Conservation (phyloP, 1,284 basidiomycete species). For the Trichosporon sp. region DNA sequence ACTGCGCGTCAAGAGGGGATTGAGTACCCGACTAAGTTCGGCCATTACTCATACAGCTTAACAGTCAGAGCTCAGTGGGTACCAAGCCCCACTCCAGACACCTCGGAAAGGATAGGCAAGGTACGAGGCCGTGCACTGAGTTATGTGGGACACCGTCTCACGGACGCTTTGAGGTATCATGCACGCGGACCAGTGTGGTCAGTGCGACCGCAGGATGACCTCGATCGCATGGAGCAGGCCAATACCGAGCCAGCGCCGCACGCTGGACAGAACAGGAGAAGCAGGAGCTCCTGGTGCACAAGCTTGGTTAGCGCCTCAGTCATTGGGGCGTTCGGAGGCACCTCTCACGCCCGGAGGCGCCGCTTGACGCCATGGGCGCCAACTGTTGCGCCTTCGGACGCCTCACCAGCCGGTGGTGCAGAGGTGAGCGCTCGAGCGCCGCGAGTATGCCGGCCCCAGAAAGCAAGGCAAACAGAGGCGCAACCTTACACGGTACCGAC, state of each 20-base stretch:
- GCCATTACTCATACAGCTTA: not conserved
- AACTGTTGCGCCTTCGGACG: not conserved
- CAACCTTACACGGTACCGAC: not conserved
- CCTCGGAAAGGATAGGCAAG: not conserved
- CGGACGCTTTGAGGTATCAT: not conserved
- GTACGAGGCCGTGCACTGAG: not conserved
- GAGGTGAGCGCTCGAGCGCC: not conserved
- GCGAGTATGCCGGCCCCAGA: not conserved
- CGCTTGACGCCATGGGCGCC: constrained; percentile 1
- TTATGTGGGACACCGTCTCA: not conserved
- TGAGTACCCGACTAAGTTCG: not conserved
- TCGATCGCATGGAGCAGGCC: not conserved
- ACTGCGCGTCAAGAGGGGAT: not conserved
- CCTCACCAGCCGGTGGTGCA: not conserved
- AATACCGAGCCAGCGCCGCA: not conserved
- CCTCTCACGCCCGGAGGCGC: constrained; percentile 4
- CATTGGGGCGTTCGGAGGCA: not conserved
- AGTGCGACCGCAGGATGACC: not conserved
- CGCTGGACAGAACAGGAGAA: not conserved
- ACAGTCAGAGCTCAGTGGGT: not conserved
- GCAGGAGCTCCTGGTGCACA: not conserved
- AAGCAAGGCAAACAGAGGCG: not conserved
- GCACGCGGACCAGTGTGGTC: not conserved
- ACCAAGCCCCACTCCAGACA: not conserved
- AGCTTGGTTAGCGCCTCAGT: not conserved